Evolutionary conservation across 371 early-diverging fungal species (phyloP), one percentile per base, ranked within the genome.

Genomic region (Umbelopsis sp.): DNA sequence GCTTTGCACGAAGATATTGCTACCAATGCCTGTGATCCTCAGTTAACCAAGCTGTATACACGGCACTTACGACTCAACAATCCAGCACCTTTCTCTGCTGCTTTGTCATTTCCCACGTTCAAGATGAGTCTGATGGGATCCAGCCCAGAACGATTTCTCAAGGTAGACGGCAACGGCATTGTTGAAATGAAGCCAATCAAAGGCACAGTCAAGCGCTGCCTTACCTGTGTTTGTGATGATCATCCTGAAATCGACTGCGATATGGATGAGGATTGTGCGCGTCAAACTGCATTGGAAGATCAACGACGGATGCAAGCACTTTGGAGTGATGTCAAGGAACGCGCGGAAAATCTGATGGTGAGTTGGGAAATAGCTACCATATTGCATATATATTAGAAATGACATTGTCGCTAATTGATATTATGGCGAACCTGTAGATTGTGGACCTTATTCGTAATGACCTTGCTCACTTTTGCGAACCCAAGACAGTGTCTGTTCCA

Each of bases 361-460:
- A 63, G 71, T 44, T 25, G 22, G 9, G 38, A 63, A 9, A 63
- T 1, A 29, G 29, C 29, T 29, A 29, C 29, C 1, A 29, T 0
- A 29, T 29, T 29, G 29, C 4, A 29, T 4, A 29, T 3, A 29
- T 29, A 3, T 29, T 29, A 4, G 29, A 29, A 29, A 29, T 29
- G 1, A 29, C 29, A 29, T 29, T 29, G 22, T 22, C 22, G 29
- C 29, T 29, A 29, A 29, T 29, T 4, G 1, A 29, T 29, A 29
- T 29, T 41, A 41, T 41, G 41, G 12, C 41, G 41, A 12, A 10
- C 7, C 29, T 32, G 35, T 74, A 94, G 94, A 97, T 97, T 74
- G 99, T 98, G 0, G 99, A 98, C 75, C 79, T 97, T 75, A 94
- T 97, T 63, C 92, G 99, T 37, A 96, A 99, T 72, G 99, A 99